phyloP scores from a whole-genome alignment of 768 basidiomycete species.

The Multifurca ochricompacta region DNA sequence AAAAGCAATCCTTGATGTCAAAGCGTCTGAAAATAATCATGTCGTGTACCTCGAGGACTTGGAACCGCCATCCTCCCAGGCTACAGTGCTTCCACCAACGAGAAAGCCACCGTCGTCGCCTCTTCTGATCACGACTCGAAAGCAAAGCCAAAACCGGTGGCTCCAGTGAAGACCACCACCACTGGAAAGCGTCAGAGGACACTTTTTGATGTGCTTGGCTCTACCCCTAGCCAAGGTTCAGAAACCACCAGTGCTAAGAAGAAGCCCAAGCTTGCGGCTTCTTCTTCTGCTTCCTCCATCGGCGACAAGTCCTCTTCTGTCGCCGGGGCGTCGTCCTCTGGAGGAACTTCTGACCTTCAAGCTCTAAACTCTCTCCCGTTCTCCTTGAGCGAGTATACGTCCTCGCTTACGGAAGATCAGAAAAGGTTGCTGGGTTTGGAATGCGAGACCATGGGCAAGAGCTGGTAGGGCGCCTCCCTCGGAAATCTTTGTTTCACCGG shows the following conservation, averaged over 20 bases:
- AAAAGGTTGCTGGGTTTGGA: constrained; percentile 55
- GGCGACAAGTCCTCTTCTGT: not conserved
- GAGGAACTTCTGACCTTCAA: constrained; percentile 19
- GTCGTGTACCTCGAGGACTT: constrained; percentile 33
- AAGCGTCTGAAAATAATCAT: constrained; percentile 8
- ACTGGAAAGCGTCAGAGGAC: constrained; percentile 51
- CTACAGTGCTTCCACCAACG: not conserved
- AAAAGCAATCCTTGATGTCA: constrained; percentile 1
- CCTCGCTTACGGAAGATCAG: constrained; percentile 50
- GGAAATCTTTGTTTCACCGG: not conserved
- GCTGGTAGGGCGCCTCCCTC: constrained; percentile 46
- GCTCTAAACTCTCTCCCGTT: constrained; percentile 63
- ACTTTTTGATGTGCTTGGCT: constrained; percentile 54
- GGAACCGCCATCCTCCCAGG: constrained; percentile 17
- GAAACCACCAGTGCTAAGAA: constrained; percentile 39
- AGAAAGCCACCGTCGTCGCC: not conserved
- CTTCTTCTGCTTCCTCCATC: constrained; percentile 1
- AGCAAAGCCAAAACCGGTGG: constrained; percentile 2
- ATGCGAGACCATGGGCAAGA: constrained; percentile 64
- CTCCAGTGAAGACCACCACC: not conserved
- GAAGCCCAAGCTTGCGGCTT: constrained; percentile 35
- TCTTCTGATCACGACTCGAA: not conserved
- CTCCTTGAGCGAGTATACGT: constrained; percentile 45
- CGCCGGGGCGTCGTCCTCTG: not conserved
- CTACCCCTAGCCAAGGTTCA: constrained; percentile 25